These are phyloP conservation scores for Lachancea sp. DNA, from an alignment of 805 yeast species.

Conservation along the genomic window DNA sequence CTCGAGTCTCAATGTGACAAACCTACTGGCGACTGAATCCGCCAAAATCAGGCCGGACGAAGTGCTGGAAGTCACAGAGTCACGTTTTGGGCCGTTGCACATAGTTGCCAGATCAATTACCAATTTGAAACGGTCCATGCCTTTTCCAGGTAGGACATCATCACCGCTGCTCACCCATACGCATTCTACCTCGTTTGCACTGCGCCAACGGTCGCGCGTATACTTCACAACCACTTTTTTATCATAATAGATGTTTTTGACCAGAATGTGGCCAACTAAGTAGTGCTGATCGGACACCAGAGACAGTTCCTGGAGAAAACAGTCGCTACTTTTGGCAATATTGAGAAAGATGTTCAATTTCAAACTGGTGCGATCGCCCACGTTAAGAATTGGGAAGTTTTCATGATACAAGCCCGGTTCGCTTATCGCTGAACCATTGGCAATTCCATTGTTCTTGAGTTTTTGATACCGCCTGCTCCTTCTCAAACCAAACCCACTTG, in stretches of 20 bases:
- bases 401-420: constrained; percentile 23
- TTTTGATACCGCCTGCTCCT: constrained; percentile 8
- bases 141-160: constrained; percentile 23
- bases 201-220: constrained; percentile 73
- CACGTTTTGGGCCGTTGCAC: constrained; percentile 8
- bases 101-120: constrained; percentile 16
- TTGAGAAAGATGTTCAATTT: constrained; percentile 26
- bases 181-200: constrained; percentile 35
- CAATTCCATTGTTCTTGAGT: constrained; percentile 1
- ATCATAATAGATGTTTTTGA: constrained; percentile 61
- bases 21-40: neutral
- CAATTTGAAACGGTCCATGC: constrained; percentile 28
- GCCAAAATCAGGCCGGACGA: neutral
- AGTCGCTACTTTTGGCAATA: constrained; percentile 14
- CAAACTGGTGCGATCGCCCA: constrained; percentile 19
- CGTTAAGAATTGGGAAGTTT: constrained; percentile 25
- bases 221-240: constrained; percentile 67
- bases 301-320: constrained; percentile 51
- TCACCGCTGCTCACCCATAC: constrained; percentile 26
- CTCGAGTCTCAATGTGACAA: constrained; percentile 12
- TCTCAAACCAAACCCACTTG: constrained; percentile 3
- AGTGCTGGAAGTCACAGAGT: neutral
- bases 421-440: neutral
- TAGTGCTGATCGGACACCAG: constrained; percentile 51
- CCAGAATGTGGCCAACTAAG: constrained; percentile 71